A percentile compares a stretch with the other conserved stretches of the same genome.
These are phyloP conservation scores for Boechera divaricarpa DNA, from an alignment of 345 rosid species.

Conservation along the genomic window DNA sequence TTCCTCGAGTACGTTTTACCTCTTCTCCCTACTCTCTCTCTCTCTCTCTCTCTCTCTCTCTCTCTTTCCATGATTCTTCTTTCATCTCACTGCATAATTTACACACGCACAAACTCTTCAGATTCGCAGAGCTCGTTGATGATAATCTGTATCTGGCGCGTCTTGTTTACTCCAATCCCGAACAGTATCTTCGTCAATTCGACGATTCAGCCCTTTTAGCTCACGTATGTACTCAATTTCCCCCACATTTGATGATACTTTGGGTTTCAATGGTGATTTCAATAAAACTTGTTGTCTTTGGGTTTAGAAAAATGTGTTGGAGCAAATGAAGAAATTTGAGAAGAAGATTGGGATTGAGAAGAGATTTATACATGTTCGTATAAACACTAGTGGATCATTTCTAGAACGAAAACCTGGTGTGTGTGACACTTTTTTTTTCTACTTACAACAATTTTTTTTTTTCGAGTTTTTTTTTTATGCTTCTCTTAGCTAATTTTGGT, in stretches of 20 bases:
- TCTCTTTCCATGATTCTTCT: neutral
- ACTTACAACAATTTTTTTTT: neutral
- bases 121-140: constrained; percentile 80
- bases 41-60: no score
- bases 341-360: constrained; percentile 59
- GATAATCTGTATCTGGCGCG: constrained; percentile 68
- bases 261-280: no score
- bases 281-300: neutral
- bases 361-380: constrained; percentile 83
- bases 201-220: constrained; percentile 84
- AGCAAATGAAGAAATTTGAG: constrained; percentile 54
- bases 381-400: constrained; percentile 77
- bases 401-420: constrained; percentile 69
- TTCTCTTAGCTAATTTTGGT: constrained; percentile 10
- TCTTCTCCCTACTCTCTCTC: neutral
- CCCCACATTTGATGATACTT: neutral
- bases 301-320: constrained; percentile 63
- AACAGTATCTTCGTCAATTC: constrained; percentile 58
- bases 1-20: constrained; percentile 56
- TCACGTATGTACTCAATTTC: constrained; percentile 54
- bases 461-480: neutral
- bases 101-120: constrained; percentile 19
- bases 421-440: neutral
- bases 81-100: neutral
- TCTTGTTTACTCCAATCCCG: constrained; percentile 64